These are phyloP conservation scores for Hura crepitans DNA, from an alignment of 441 rosid genomes.

Conservation along the genomic window DNA sequence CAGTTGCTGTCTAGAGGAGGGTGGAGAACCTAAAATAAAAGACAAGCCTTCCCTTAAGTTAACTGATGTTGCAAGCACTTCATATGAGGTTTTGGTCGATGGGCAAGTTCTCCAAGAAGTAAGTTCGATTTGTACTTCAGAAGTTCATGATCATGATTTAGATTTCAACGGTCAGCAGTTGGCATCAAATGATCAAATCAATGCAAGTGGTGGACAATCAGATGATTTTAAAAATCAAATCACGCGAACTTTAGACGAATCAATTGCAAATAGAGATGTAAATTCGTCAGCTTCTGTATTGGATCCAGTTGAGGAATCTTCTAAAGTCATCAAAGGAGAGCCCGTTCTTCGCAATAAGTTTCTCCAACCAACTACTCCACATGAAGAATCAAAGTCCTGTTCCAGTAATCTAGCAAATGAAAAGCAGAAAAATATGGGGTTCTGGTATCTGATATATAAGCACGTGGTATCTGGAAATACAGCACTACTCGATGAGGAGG, in stretches of 20 bases:
- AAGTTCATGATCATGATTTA: slow-evolving; percentile 14
- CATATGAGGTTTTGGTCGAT: slow-evolving; percentile 16
- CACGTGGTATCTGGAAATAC: slow-evolving; percentile 63
- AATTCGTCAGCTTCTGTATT: slow-evolving; percentile 21
- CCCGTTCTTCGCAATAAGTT: slow-evolving; percentile 20
- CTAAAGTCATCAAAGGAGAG: slow-evolving; percentile 26
- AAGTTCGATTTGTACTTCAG: not conserved
- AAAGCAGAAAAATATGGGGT: slow-evolving; percentile 49
- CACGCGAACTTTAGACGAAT: not conserved
- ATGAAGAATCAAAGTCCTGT: slow-evolving; percentile 30
- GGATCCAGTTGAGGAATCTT: slow-evolving; percentile 13
- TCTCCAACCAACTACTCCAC: slow-evolving; percentile 19
- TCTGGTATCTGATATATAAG: slow-evolving; percentile 76
- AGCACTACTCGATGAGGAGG: slow-evolving; percentile 30
- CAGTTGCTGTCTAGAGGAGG: slow-evolving; percentile 6
- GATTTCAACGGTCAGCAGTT: slow-evolving; percentile 17
- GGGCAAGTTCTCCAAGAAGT: slow-evolving; percentile 18
- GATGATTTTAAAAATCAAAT: slow-evolving; percentile 17
- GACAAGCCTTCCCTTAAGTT: slow-evolving; percentile 22
- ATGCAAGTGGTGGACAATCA: slow-evolving; percentile 21
- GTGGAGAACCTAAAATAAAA: slow-evolving; percentile 3
- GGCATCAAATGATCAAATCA: slow-evolving; percentile 16
- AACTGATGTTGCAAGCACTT: slow-evolving; percentile 20
- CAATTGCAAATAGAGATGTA: slow-evolving; percentile 14
- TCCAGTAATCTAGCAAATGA: slow-evolving; percentile 28